Percentiles rank a stretch among this genome's conserved stretches.
Evolutionary conservation across 371 early-diverging fungal species (phyloP).

Genomic region (Rhizopus sp.): DNA sequence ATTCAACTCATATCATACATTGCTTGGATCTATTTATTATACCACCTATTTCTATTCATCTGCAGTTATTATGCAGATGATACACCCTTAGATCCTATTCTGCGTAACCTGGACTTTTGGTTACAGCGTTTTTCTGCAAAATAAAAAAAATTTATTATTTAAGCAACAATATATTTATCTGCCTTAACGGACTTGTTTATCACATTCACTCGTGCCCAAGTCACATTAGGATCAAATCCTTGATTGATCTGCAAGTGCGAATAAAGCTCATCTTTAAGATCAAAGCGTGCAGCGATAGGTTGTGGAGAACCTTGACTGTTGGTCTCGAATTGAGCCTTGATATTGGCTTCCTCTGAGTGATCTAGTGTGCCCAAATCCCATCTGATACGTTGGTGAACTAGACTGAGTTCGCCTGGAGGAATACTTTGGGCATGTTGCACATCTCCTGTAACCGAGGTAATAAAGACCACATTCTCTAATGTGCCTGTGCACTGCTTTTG

Average conservation of each 20-base stretch:
- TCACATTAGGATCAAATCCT: constrained; percentile 19
- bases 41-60: neutral
- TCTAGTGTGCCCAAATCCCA: constrained; percentile 50
- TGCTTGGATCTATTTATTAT: neutral
- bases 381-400: constrained; percentile 52
- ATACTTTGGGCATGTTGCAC: constrained; percentile 54
- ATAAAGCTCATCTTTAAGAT: constrained; percentile 38
- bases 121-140: too few species aligned
- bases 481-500: constrained; percentile 20
- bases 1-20: neutral
- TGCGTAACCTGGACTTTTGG: too few species aligned
- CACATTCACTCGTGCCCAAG: constrained; percentile 27
- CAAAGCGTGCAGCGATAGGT: constrained; percentile 53
- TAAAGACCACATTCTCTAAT: constrained; percentile 45
- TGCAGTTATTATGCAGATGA: too few species aligned
- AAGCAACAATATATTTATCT: constrained; percentile 34
- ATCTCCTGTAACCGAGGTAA: constrained; percentile 49
- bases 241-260: constrained; percentile 25
- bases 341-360: constrained; percentile 35
- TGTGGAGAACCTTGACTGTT: constrained; percentile 45
- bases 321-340: constrained; percentile 55
- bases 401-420: constrained; percentile 56
- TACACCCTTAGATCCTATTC: too few species aligned
- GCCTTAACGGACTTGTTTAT: constrained; percentile 24
- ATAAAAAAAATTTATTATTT: neutral